A percentile compares a stretch with the other conserved stretches of the same genome.
Evolutionary conservation across 2,329 filamentous ascomycete species (phyloP).

Genomic region (Pseudocercospora pini-densiflorae): DNA sequence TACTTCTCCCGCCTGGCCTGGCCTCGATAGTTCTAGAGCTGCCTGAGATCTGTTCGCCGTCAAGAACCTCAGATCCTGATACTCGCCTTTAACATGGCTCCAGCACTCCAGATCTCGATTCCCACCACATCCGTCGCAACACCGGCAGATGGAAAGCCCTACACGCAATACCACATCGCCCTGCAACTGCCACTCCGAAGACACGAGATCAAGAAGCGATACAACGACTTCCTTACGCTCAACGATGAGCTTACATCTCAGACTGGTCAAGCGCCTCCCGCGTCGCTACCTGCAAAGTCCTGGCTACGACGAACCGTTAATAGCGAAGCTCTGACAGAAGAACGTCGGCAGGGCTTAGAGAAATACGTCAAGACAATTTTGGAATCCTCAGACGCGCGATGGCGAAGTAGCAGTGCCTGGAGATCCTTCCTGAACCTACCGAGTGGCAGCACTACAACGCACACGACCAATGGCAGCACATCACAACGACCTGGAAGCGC

Average conservation of each 20-base stretch:
- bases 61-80: not conserved
- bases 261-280: slow-evolving; percentile 67
- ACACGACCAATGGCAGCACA: slow-evolving; percentile 23
- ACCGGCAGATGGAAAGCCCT: slow-evolving; percentile 61
- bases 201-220: slow-evolving; percentile 78
- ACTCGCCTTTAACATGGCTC: slow-evolving; percentile 43
- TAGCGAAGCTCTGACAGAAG: slow-evolving; percentile 71
- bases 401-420: slow-evolving; percentile 76
- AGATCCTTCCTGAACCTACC: slow-evolving; percentile 74
- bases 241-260: slow-evolving; percentile 65
- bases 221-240: slow-evolving; percentile 76
- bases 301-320: slow-evolving; percentile 77
- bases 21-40: not conserved
- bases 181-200: slow-evolving; percentile 76
- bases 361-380: slow-evolving; percentile 74
- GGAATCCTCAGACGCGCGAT: slow-evolving; percentile 72
- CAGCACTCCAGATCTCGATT: slow-evolving; percentile 52
- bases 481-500: slow-evolving; percentile 22
- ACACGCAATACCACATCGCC: slow-evolving; percentile 78
- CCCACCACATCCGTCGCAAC: slow-evolving; percentile 55
- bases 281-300: slow-evolving; percentile 71
- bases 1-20: not conserved
- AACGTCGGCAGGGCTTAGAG: slow-evolving; percentile 71
- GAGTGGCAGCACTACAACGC: slow-evolving; percentile 49
- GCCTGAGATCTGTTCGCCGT: not conserved